phyloP scores from a whole-genome alignment of 2,329 filamentous ascomycete species.

The Pseudogymnoascus sp. region DNA sequence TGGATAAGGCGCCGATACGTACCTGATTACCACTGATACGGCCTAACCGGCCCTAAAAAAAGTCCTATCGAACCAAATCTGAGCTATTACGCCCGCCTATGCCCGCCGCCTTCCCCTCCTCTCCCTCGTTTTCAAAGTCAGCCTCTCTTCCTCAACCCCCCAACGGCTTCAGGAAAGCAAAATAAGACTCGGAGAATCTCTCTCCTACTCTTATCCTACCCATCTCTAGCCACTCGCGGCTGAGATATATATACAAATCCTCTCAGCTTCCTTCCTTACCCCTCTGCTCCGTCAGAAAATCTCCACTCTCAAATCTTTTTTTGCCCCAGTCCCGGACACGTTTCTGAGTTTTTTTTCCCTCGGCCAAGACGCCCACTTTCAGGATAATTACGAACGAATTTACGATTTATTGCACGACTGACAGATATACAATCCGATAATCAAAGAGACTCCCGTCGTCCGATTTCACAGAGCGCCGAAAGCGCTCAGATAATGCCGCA shows the following conservation, averaged over 20 bases:
- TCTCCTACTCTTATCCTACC: constrained; percentile 11
- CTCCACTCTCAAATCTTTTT: constrained; percentile 9
- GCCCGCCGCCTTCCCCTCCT: neutral
- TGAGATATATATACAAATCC: constrained; percentile 19
- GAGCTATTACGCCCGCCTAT: neutral
- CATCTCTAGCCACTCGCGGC: constrained; percentile 29
- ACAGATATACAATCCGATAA: neutral
- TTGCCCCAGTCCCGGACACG: neutral
- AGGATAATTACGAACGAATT: constrained; percentile 8
- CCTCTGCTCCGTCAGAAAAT: constrained; percentile 1
- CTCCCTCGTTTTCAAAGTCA: constrained; percentile 4
- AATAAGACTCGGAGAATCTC: constrained; percentile 6
- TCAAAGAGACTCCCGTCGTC: neutral
- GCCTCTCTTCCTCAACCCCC: constrained; percentile 12
- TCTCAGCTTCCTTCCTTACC: neutral
- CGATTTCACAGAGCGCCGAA: constrained; percentile 1
- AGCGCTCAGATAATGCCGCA: constrained; percentile 39
- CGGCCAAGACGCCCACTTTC: neutral
- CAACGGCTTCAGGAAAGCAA: constrained; percentile 6
- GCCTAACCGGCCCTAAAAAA: constrained; percentile 9
- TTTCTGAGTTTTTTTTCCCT: constrained; percentile 7
- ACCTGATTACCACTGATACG: constrained; percentile 9
- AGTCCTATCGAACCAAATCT: neutral
- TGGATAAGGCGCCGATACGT: constrained; percentile 4
- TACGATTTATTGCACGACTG: constrained; percentile 6